Percentiles rank a stretch among this genome's conserved stretches.
These are phyloP conservation scores for Apiotrichum porosum DNA, from an alignment of 1,284 basidiomycete genomes.

Conservation along the genomic window DNA sequence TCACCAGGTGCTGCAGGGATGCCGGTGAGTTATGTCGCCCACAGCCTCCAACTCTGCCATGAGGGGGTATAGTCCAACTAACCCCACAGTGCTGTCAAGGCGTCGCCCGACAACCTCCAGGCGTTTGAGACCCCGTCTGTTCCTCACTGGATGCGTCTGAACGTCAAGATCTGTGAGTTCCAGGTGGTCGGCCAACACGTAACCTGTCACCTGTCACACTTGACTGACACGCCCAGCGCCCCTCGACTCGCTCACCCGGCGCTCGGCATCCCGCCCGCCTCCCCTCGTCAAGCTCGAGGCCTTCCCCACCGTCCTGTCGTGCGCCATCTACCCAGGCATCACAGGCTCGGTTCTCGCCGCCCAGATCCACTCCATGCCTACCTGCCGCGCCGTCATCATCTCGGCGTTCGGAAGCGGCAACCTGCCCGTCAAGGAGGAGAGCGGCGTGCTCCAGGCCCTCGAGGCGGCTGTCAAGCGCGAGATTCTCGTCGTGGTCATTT, in stretches of 20 bases:
- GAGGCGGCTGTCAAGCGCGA: constrained; percentile 36
- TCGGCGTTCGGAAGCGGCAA: constrained; percentile 43
- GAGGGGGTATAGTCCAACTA: background rate
- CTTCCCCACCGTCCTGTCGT: constrained; percentile 29
- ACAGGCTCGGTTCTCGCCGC: constrained; percentile 40
- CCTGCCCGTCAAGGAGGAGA: constrained; percentile 35
- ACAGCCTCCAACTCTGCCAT: background rate
- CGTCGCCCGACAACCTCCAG: constrained; percentile 37
- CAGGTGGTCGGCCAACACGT: no score
- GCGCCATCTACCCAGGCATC: constrained; percentile 39
- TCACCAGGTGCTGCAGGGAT: constrained; percentile 36
- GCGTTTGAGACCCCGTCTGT: constrained; percentile 42
- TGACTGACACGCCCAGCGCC: constrained; percentile 14
- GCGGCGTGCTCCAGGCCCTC: constrained; percentile 33
- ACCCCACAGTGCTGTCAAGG: constrained; percentile 32
- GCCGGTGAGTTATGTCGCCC: constrained; percentile 32
- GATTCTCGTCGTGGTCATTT: constrained; percentile 45
- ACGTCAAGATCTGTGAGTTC: constrained; percentile 47
- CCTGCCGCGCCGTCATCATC: constrained; percentile 42
- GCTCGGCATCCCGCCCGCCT: constrained; percentile 18
- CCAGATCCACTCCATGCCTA: constrained; percentile 40
- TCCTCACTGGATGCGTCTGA: constrained; percentile 38
- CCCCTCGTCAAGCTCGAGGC: constrained; percentile 31
- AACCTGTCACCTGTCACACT: background rate
- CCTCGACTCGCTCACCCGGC: no score